These are phyloP conservation scores for Termitomyces titanicus DNA, from an alignment of 768 basidiomycete species.

Conservation along the genomic window DNA sequence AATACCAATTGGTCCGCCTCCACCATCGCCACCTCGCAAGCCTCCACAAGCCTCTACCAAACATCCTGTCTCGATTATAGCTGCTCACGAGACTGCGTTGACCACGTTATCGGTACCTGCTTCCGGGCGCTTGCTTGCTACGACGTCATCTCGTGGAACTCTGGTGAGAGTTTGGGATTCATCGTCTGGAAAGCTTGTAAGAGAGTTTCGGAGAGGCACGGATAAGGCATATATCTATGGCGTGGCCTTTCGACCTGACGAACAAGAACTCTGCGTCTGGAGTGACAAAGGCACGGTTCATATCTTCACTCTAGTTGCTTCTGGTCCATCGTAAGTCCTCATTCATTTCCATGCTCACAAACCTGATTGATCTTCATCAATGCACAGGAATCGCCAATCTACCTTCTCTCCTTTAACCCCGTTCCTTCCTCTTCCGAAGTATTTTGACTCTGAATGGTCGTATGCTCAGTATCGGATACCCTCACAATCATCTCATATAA, in stretches of 20 bases:
- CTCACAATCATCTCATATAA: slow-evolving; percentile 77
- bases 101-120: slow-evolving; percentile 74
- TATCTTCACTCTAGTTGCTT: slow-evolving; percentile 70
- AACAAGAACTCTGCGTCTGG: slow-evolving; percentile 85
- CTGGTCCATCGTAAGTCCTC: slow-evolving; percentile 57
- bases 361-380: not conserved
- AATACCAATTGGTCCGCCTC: slow-evolving; percentile 50
- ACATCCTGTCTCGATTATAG: slow-evolving; percentile 75
- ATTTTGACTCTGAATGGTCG: slow-evolving; percentile 96
- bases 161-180: slow-evolving; percentile 87
- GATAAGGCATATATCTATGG: slow-evolving; percentile 93
- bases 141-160: slow-evolving; percentile 80
- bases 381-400: slow-evolving; percentile 75
- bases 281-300: slow-evolving; percentile 96
- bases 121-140: slow-evolving; percentile 78
- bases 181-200: slow-evolving; percentile 62
- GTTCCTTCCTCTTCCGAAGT: slow-evolving; percentile 81
- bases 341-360: not conserved
- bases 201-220: slow-evolving; percentile 80
- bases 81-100: slow-evolving; percentile 77
- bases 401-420: slow-evolving; percentile 76
- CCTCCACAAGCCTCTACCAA: slow-evolving; percentile 56
- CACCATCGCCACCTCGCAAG: slow-evolving; percentile 46
- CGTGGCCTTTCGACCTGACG: slow-evolving; percentile 83
- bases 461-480: slow-evolving; percentile 92